Evolutionary conservation across 352 stramenopile genomes (phyloP), one percentile per base, ranked within the genome.

Genomic region (Pythium aquatile): DNA sequence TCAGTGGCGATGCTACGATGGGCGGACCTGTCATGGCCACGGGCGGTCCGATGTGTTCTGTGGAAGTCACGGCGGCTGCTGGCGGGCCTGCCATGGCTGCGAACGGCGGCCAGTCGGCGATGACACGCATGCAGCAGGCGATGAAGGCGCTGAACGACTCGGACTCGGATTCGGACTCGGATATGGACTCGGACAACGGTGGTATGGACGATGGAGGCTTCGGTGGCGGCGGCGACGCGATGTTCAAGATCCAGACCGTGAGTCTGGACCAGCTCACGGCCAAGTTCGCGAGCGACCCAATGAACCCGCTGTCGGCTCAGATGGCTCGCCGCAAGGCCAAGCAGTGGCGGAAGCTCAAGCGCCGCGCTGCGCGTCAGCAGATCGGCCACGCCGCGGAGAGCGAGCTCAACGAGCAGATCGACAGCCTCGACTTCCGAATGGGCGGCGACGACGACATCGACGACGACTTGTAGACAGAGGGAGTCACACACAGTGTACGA

Each of bases 271-370:
- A 86, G 47, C 63, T 86, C 46, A 72, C 72, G 11, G 58, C 65
- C 48, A 92, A 89, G 69, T 74, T 87, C 47, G 65, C 67, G 10
- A 74, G 80, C 44, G 83, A 92, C 57, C 70, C 72, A 9, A 59
- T 88, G 42, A 88, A 90, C 63, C 77, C 79, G 37, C 74, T 79
- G 60, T 83, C 81, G 17, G 81, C 83, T 3, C 62, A 79, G 61
- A 61, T 78, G 14, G 79, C 79, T 40, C 72, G 82, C 58, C 74
- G 82, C 28, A 88, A 86, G 54, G 83, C 83, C 30, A 93, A 93
- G 58, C 74, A 84, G 40, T 86, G 79, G 81, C 79, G 83, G 44
- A 93, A 93, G 61, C 77, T 90, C 26, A 93, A 93, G 62, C 79
- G 83, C 5, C 79, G 79, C 28, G 76, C 78, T n/a, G 76, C 76